Evolutionary conservation across 2,329 filamentous ascomycete genomes (phyloP), one percentile per base, ranked within the genome.

Genomic region (Cercospora berteroae): DNA sequence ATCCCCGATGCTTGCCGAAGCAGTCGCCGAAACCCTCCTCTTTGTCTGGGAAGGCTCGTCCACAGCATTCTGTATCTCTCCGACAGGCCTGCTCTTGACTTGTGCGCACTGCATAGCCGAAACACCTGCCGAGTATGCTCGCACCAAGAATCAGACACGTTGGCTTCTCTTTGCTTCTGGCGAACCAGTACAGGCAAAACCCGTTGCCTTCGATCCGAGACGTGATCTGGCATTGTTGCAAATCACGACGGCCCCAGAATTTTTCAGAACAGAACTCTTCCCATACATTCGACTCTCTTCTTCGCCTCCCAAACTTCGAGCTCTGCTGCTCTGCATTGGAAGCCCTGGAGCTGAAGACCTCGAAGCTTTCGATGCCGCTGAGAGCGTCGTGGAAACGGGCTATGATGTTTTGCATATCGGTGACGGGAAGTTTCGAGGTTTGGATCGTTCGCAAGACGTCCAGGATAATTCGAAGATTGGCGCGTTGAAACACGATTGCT

Each of bases 381-480:
- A 4, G 68, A 69, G 0, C 60, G 79, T 79, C 4, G 66, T 77
- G 0, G 73, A 75, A 52, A 84, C 81, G 0, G 77, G 77, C 13
- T 86, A 85, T 70, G 80, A 83, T 64, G 78, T 84, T 5, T 69
- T 86, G 12, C 80, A 83, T 56, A 74, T 85, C 44, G 84, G 81
- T 50, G 71, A 78, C 52, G 84, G 83, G 0, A 70, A 63, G 3
- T 84, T 80, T 61, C 75, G 77, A 9, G 84, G 83, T 0, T 76
- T 79, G 60, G 77, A 76, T 1, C 63, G 70, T 9, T 79, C 69
- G 3, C 79, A 79, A 60, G 80, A 86, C 71, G 73, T 77, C 2
- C 81, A 85, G 63, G 82, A 86, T 67, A 86, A 86, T 69, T 79
- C 78, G 1, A 82, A 84, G 25, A 86, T 87, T 63, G 84, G 84